These are phyloP conservation scores for Cordyceps cicadae DNA, from an alignment of 2,329 filamentous ascomycete species.

Conservation along the genomic window DNA sequence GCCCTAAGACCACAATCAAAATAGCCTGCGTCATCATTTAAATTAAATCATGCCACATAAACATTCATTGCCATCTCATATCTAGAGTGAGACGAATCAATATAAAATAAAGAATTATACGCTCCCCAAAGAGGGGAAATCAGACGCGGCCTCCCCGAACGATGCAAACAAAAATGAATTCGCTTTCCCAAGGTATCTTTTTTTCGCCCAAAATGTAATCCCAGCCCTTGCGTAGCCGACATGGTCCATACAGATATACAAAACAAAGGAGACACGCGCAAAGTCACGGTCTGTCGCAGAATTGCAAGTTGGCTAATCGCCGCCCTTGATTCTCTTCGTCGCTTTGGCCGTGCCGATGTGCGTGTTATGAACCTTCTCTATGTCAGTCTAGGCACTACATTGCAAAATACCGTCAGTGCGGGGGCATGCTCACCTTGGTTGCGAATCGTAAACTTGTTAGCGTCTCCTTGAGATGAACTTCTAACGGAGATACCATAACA, in stretches of 20 bases:
- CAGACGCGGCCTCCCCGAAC: not conserved
- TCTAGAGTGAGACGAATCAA: too few relatives aligned
- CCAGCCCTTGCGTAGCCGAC: not conserved
- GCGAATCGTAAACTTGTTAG: conserved; percentile 93
- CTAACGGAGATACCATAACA: conserved; percentile 91
- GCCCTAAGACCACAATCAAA: too few relatives aligned
- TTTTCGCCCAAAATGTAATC: conserved; percentile 2
- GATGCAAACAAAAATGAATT: not conserved
- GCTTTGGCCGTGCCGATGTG: conserved; percentile 85
- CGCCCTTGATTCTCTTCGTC: conserved; percentile 50
- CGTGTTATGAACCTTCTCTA: conserved; percentile 65
- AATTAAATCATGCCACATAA: too few relatives aligned
- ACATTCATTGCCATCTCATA: too few relatives aligned
- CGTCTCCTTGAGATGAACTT: conserved; percentile 85
- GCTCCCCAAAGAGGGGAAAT: not conserved
- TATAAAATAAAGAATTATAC: too few relatives aligned
- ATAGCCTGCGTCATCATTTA: too few relatives aligned
- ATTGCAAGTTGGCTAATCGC: conserved; percentile 19
- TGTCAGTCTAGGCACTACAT: conserved; percentile 11
- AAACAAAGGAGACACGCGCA: not conserved
- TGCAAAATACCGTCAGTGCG: not conserved
- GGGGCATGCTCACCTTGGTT: conserved; percentile 59
- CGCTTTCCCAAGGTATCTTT: conserved; percentile 11
- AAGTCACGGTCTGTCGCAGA: not conserved
- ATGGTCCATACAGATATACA: not conserved